Percentiles rank a stretch among this genome's conserved stretches.
These are phyloP conservation scores for Thuidium tamariscinum DNA, from an alignment of 225 moss, liverwort and hornwort species.

Conservation along the genomic window DNA sequence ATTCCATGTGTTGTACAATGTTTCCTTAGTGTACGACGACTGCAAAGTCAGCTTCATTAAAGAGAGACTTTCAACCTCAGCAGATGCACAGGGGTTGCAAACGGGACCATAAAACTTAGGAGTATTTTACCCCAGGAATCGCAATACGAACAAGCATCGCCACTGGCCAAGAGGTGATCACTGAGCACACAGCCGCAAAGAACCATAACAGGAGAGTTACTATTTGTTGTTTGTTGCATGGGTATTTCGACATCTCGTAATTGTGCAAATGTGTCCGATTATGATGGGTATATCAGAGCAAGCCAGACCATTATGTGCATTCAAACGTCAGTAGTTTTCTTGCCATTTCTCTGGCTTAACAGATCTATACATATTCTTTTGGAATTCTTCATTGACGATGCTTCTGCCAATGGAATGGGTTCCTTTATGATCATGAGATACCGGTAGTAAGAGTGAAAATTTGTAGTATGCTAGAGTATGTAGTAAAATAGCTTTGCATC, in stretches of 20 bases:
- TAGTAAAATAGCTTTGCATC: background rate
- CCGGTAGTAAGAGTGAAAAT: background rate
- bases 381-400: background rate
- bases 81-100: background rate
- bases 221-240: background rate
- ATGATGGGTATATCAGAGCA: background rate
- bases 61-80: too few species aligned
- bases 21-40: too few species aligned
- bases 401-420: background rate
- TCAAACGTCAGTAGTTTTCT: background rate
- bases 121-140: too few species aligned
- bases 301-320: background rate
- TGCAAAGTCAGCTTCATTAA: too few species aligned
- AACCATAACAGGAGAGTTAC: background rate
- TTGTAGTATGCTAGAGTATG: background rate
- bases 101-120: background rate
- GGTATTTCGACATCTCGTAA: background rate
- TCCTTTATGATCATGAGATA: background rate
- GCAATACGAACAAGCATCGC: too few species aligned
- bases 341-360: background rate
- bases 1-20: too few species aligned
- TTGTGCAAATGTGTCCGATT: accelerated
- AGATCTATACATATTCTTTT: background rate
- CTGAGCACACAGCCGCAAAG: too few species aligned
- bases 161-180: too few species aligned